phyloP scores from a whole-genome alignment of 1,139 yeast species.

The Torulaspora pretoriensis region DNA sequence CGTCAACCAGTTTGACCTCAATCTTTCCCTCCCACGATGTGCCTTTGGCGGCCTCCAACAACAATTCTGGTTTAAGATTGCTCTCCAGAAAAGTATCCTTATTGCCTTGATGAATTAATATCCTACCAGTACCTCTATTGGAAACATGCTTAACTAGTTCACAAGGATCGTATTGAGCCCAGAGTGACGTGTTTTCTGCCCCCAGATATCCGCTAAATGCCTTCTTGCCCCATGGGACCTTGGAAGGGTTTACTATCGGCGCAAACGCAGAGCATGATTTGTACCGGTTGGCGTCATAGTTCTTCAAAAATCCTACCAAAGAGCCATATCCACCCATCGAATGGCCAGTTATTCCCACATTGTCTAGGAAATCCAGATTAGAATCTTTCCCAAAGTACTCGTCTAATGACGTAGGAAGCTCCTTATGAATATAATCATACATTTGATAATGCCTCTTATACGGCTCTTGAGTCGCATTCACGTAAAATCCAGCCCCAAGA shows the following conservation, averaged over 20 bases:
- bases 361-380: constrained; percentile 40
- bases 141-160: constrained; percentile 55
- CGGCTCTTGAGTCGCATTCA: constrained; percentile 73
- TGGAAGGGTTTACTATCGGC: constrained; percentile 77
- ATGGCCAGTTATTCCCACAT: constrained; percentile 80
- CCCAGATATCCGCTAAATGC: constrained; percentile 79
- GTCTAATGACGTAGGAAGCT: constrained; percentile 47
- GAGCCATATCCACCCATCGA: constrained; percentile 99
- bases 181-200: constrained; percentile 42
- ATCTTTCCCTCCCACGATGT: constrained; percentile 59
- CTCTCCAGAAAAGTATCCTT: constrained; percentile 65
- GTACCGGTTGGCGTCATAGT: constrained; percentile 52
- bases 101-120: constrained; percentile 80
- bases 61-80: constrained; percentile 74
- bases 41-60: constrained; percentile 60
- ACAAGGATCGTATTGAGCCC: constrained; percentile 81
- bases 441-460: constrained; percentile 73
- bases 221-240: constrained; percentile 82
- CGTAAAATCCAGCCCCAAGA: constrained; percentile 90
- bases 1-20: constrained; percentile 63
- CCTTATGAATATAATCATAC: constrained; percentile 79
- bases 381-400: constrained; percentile 45
- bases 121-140: constrained; percentile 42
- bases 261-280: constrained; percentile 87
- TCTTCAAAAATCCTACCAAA: constrained; percentile 64